phyloP scores from a whole-genome alignment of 2,329 filamentous ascomycete species.

The Neofusicoccum sp. region DNA sequence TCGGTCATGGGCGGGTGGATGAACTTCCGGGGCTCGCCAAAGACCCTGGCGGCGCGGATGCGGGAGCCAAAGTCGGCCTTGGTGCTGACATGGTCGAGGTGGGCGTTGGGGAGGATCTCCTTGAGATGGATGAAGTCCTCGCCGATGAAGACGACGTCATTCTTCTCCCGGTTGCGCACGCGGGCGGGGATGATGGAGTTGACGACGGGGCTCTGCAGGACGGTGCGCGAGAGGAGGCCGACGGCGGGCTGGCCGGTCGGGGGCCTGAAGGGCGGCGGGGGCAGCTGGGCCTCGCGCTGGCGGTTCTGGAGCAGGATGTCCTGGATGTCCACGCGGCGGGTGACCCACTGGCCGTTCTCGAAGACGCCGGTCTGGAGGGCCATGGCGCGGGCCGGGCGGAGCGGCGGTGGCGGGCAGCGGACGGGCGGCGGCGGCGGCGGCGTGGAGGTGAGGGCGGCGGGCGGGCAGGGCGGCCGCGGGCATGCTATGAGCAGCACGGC shows the following conservation, averaged over 20 bases:
- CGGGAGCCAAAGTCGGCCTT: slow-evolving; percentile 76
- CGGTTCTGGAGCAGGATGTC: slow-evolving; percentile 34
- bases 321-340: slow-evolving; percentile 40
- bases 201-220: slow-evolving; percentile 72
- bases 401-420: neutral
- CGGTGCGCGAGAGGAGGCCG: slow-evolving; percentile 75
- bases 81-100: slow-evolving; percentile 69
- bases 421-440: neutral
- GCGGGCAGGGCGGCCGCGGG: neutral
- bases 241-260: slow-evolving; percentile 48
- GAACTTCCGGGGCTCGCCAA: slow-evolving; percentile 51
- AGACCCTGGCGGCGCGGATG: slow-evolving; percentile 75
- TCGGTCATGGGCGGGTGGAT: slow-evolving; percentile 15
- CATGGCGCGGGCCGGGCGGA: slow-evolving; percentile 16
- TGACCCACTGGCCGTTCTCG: slow-evolving; percentile 36
- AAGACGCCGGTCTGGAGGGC: slow-evolving; percentile 24
- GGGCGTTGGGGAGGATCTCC: slow-evolving; percentile 67
- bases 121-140: slow-evolving; percentile 79
- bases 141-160: slow-evolving; percentile 85
- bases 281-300: slow-evolving; percentile 25
- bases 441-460: neutral
- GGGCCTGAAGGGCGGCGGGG: slow-evolving; percentile 27
- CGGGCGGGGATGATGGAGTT: slow-evolving; percentile 78
- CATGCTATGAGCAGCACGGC: slow-evolving; percentile 1
- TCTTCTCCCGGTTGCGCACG: slow-evolving; percentile 65